Evolutionary conservation across 768 basidiomycete genomes (phyloP), one percentile per base, ranked within the genome.

Genomic region (Mycena haematopus): DNA sequence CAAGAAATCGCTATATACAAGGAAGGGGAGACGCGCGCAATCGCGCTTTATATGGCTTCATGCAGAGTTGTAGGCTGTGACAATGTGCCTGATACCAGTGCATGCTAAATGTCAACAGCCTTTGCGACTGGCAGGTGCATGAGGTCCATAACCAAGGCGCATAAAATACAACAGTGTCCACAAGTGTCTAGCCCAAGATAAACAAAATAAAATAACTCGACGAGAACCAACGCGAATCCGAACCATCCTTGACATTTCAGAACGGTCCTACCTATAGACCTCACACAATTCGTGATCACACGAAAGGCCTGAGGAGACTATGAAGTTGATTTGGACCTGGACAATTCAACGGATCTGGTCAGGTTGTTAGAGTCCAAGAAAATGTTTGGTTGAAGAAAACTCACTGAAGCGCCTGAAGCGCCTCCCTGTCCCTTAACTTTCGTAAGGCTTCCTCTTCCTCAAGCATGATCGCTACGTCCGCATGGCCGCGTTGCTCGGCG

Each of bases 401-500:
- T 57, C 42, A 52, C 61, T 6, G 31, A 38, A 6, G 29, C 31
- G 33, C 22, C n/a, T n/a, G n/a, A 29, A 3, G 25, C 33, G 35
- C 24, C 47, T 68, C 67, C 31, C 51, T 55, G 2, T 42, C 64
- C 25, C 38, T 38, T 6, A 66, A 25, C 24, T 60, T 42, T n/a
- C 65, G 52, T 19, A 56, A 50, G 5, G 52, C 65, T 29, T 47
- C 46, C 50, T 65, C 67, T 36, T 68, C 57, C 15, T 68, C 67
- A 44, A 68, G 53, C 62, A 68, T 53, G 45, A 65, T 60, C 33
- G 66, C 50, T 47, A 68, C 6, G 29, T 62, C 46, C 45, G 67
- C 35, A 31, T 68, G 67, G 14, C 67, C 67, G 51, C 67, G 53
- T 31, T 68, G 58, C 27, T 35, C 38, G 3, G 67, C 67, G 1